Evolutionary conservation across 441 rosid species (phyloP).

Genomic region (Populus trichocarpa): DNA sequence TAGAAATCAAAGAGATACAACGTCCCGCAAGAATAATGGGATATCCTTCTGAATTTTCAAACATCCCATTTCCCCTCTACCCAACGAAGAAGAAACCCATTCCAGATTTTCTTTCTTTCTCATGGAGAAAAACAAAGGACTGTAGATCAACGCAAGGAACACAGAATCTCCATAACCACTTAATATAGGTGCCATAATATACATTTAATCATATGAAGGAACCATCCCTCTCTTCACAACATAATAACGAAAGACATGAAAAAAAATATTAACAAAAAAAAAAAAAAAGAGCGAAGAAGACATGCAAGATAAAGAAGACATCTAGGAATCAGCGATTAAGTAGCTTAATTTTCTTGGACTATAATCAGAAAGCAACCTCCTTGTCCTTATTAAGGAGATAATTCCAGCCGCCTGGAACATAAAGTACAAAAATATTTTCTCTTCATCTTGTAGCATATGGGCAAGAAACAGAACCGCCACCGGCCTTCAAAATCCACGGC

Average conservation of each 20-base stretch:
- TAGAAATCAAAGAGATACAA: background rate
- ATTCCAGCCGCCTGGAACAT: constrained; percentile 50
- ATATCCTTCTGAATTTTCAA: background rate
- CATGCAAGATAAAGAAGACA: too few species aligned
- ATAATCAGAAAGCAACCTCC: background rate
- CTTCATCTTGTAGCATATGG: constrained; percentile 54
- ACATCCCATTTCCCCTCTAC: background rate
- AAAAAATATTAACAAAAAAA: too few species aligned
- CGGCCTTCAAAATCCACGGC: constrained; percentile 58
- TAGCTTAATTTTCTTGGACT: background rate
- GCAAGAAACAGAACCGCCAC: constrained; percentile 66
- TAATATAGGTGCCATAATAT: too few species aligned
- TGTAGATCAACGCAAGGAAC: background rate
- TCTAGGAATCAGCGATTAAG: background rate
- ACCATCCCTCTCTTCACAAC: background rate
- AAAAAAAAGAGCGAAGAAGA: background rate
- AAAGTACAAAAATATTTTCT: constrained; percentile 51
- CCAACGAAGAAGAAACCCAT: background rate
- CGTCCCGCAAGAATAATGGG: background rate
- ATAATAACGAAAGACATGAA: too few species aligned
- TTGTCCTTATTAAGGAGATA: background rate
- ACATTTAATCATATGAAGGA: too few species aligned
- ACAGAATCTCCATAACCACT: background rate
- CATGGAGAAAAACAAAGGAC: background rate
- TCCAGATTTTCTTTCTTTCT: background rate